Percentiles rank a stretch among this genome's conserved stretches.
These are phyloP conservation scores for Selaginella tamariscina DNA, from an alignment of 75 land plant species.

Conservation along the genomic window DNA sequence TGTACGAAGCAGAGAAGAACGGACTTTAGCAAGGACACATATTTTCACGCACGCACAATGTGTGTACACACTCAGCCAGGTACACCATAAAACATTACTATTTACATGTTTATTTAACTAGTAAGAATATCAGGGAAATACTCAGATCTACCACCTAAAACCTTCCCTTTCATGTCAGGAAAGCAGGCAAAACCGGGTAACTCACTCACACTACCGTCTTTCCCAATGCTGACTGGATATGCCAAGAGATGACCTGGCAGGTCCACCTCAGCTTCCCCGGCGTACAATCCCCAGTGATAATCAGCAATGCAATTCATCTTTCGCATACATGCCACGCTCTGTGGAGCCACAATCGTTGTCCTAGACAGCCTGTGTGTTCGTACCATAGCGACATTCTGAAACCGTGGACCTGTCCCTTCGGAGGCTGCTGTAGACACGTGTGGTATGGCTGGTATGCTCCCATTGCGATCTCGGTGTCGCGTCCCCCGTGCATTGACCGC, in stretches of 20 bases:
- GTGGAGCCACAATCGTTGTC: conserved; percentile 47
- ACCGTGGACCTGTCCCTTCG: conserved; percentile 67
- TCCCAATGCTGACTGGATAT: conserved; percentile 24
- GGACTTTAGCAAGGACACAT: too few relatives aligned
- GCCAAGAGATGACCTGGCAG: conserved; percentile 69
- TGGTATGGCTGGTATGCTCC: conserved; percentile 85
- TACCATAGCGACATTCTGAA: conserved; percentile 90
- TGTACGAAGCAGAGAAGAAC: too few relatives aligned
- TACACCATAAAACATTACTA: too few relatives aligned
- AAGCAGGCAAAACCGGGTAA: conserved; percentile 10
- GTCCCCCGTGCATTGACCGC: conserved; percentile 86
- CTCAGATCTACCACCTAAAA: conserved; percentile 1
- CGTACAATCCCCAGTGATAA: conserved; percentile 59
- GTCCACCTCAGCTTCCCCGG: conserved; percentile 46
- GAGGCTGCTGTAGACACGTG: conserved; percentile 34
- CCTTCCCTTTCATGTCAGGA: neutral
- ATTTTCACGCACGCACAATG: too few relatives aligned
- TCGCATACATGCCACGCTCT: conserved; percentile 46
- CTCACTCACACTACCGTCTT: conserved; percentile 17
- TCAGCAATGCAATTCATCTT: conserved; percentile 66
- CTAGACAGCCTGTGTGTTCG: conserved; percentile 69
- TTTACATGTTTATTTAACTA: too few relatives aligned
- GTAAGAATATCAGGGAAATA: conserved; percentile 13
- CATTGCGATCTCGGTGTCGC: conserved; percentile 92
- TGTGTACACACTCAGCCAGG: too few relatives aligned